Conservation (phyloP, 495 filamentous ascomycete species). For the Penicillium parvum region DNA sequence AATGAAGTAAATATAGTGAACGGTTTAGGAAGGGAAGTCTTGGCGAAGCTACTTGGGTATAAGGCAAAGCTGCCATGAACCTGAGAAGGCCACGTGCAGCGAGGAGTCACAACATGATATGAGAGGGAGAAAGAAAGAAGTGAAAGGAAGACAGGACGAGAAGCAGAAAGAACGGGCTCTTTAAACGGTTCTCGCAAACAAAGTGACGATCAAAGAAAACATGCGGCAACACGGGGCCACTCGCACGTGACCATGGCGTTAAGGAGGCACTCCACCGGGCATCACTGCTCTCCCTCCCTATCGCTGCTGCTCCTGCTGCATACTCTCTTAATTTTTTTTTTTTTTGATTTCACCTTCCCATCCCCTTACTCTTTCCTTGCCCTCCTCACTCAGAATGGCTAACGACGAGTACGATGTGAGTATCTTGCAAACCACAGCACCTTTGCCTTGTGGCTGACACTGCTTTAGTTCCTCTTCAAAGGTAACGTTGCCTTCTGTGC, state of each 20-base stretch:
- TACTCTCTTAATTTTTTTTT: conserved; percentile 14
- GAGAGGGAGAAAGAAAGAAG: too few species aligned
- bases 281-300: conserved; percentile 32
- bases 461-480: conserved; percentile 94
- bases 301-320: conserved; percentile 19
- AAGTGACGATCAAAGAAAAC: too few species aligned
- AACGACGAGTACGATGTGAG: conserved; percentile 99
- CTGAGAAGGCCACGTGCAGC: too few species aligned
- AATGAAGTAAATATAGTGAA: too few species aligned
- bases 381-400: conserved; percentile 64
- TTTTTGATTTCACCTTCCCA: conserved; percentile 9
- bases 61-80: too few species aligned
- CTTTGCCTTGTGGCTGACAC: conserved; percentile 12
- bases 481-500: conserved; percentile 52
- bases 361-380: conserved; percentile 17
- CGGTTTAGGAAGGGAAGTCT: too few species aligned
- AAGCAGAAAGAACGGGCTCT: too few species aligned
- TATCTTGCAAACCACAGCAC: conserved; percentile 15
- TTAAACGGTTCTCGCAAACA: too few species aligned
- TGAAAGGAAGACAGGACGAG: too few species aligned
- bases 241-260: conserved; percentile 30
- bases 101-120: too few species aligned
- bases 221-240: conserved; percentile 9
- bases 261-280: conserved; percentile 27
- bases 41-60: too few species aligned